Conservation (phyloP, 495 filamentous ascomycete species). For the Aspergillus biplanus region DNA sequence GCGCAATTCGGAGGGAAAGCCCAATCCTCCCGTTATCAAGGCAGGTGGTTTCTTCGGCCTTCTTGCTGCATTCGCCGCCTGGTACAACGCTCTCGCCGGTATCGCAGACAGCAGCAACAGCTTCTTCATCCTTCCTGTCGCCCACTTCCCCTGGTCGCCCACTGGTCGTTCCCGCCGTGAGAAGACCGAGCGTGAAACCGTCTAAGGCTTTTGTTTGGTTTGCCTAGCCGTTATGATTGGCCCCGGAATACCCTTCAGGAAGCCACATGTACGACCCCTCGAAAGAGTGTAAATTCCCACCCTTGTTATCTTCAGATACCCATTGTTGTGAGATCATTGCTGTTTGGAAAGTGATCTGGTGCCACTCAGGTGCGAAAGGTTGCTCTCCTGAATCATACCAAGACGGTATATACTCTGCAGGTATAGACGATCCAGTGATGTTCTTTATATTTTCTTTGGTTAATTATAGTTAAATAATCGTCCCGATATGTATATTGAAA, state of each 20-base stretch:
- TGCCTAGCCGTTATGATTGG: neutral
- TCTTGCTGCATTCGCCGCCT: constrained; percentile 86
- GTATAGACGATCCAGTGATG: constrained; percentile 11
- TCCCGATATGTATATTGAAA: neutral
- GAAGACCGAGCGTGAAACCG: constrained; percentile 48
- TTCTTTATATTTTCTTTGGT: constrained; percentile 9
- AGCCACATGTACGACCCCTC: neutral
- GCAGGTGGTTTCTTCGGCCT: constrained; percentile 89
- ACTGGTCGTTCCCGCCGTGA: constrained; percentile 66
- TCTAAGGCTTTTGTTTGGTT: constrained; percentile 24
- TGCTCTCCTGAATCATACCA: constrained; percentile 10
- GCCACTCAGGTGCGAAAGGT: neutral
- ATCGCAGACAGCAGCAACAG: constrained; percentile 84
- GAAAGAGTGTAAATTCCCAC: constrained; percentile 10
- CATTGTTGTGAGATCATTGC: constrained; percentile 32
- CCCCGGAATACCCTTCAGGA: neutral
- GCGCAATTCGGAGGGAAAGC: constrained; percentile 39
- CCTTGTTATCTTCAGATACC: constrained; percentile 41
- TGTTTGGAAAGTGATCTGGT: constrained; percentile 8
- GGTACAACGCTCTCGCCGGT: constrained; percentile 98
- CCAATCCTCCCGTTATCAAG: constrained; percentile 62
- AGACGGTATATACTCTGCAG: constrained; percentile 4
- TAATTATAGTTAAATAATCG: constrained; percentile 9
- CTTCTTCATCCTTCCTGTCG: constrained; percentile 95
- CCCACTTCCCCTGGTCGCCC: constrained; percentile 96